Conservation (phyloP, 176 grass and related monocot genomes). For the Microstegium vimineum region DNA sequence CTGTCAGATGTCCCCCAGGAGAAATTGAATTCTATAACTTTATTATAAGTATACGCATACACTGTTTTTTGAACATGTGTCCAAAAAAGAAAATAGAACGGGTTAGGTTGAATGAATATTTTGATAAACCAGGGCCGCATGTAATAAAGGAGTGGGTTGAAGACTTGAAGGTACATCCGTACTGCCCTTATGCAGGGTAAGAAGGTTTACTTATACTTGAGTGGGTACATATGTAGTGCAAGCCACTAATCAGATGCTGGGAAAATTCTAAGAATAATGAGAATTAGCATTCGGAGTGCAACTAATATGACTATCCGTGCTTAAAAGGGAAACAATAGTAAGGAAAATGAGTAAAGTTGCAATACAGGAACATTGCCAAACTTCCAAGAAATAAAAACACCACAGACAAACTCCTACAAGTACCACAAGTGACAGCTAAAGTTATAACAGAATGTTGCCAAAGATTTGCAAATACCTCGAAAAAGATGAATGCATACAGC, state of each 20-base stretch:
- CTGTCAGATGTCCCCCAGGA: background rate
- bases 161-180: no score
- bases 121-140: no score
- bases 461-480: constrained; percentile 30
- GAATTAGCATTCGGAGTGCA: background rate
- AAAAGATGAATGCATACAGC: background rate
- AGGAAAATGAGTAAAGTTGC: background rate
- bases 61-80: background rate
- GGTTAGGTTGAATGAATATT: no score
- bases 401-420: background rate
- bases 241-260: background rate
- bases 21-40: background rate
- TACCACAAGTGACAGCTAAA: background rate
- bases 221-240: no score
- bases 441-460: background rate
- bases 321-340: background rate
- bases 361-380: background rate
- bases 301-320: background rate
- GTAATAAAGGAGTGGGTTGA: no score
- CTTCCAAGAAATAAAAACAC: background rate
- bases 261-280: background rate
- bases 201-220: no score
- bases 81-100: no score
- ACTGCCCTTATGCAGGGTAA: no score
- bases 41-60: background rate